These are phyloP conservation scores for Yamadazyma insecticola DNA, from an alignment of 805 yeast genomes.

Conservation along the genomic window DNA sequence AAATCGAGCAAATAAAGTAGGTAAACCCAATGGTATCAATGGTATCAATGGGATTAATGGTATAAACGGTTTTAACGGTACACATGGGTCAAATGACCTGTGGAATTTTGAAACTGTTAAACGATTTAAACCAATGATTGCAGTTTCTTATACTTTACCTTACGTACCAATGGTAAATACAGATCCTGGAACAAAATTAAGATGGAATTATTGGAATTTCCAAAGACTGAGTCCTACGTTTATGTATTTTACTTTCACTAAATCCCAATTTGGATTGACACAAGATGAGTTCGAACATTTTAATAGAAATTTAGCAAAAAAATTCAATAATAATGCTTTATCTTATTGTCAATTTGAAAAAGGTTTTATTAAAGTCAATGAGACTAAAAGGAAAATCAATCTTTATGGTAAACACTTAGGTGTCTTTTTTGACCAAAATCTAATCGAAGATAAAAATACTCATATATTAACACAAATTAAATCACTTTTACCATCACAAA, in stretches of 20 bases:
- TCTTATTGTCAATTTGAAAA: conserved; percentile 1
- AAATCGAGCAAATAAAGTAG: background rate
- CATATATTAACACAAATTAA: conserved; percentile 2
- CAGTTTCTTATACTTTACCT: conserved; percentile 3
- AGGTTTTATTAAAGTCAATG: conserved; percentile 3
- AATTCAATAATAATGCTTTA: background rate
- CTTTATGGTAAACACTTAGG: conserved; percentile 6
- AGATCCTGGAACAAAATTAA: conserved; percentile 6
- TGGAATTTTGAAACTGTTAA: too few species aligned
- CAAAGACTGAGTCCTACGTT: conserved; percentile 4
- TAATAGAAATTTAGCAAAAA: background rate
- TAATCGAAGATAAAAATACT: conserved; percentile 1
- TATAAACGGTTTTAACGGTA: background rate
- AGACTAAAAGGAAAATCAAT: conserved; percentile 1
- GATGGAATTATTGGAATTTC: conserved; percentile 8
- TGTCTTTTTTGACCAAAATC: conserved; percentile 2
- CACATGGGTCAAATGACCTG: too few species aligned
- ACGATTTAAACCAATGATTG: background rate
- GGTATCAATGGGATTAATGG: background rate
- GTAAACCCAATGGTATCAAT: too few species aligned
- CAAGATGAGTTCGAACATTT: background rate
- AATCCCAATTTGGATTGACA: conserved; percentile 4
- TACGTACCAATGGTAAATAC: conserved; percentile 1
- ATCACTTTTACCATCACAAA: conserved; percentile 6
- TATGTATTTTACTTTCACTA: conserved; percentile 4